Percentiles rank a stretch among this genome's conserved stretches.
phyloP scores from a whole-genome alignment of 768 basidiomycete species.

The Podaxis sp. region DNA sequence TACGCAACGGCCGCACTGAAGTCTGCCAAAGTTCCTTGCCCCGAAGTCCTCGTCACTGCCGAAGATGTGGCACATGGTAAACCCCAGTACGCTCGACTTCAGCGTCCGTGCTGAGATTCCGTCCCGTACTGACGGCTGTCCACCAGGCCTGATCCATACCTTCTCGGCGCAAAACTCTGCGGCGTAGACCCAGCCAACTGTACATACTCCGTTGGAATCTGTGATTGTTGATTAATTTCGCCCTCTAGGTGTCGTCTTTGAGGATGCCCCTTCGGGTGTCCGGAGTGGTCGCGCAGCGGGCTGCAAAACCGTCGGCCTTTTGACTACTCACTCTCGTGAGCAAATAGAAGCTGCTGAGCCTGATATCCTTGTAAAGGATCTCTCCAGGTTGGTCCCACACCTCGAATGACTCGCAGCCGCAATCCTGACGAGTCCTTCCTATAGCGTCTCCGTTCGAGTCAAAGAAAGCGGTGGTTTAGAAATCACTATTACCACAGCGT shows the following conservation, averaged over 20 bases:
- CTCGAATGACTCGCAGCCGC: background rate
- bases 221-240: background rate
- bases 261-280: conserved; percentile 89
- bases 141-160: conserved; percentile 76
- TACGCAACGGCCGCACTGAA: conserved; percentile 76
- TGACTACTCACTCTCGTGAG: conserved; percentile 75
- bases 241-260: conserved; percentile 72
- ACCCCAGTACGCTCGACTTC: conserved; percentile 39
- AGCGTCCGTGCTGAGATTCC: background rate
- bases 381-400: conserved; percentile 54
- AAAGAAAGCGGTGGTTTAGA: conserved; percentile 14
- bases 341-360: conserved; percentile 63
- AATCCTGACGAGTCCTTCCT: background rate
- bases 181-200: conserved; percentile 63
- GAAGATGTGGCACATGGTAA: conserved; percentile 84
- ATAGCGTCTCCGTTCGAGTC: conserved; percentile 11
- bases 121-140: background rate
- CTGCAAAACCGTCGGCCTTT: conserved; percentile 77
- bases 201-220: conserved; percentile 25
- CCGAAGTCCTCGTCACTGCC: conserved; percentile 77
- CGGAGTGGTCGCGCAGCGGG: conserved; percentile 79
- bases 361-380: conserved; percentile 68
- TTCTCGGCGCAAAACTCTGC: conserved; percentile 76
- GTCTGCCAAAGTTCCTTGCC: conserved; percentile 63
- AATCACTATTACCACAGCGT: conserved; percentile 11